A percentile compares a stretch with the other conserved stretches of the same genome.
Conservation (phyloP, 2,329 filamentous ascomycete genomes). For the Rasamsonia emersonii region DNA sequence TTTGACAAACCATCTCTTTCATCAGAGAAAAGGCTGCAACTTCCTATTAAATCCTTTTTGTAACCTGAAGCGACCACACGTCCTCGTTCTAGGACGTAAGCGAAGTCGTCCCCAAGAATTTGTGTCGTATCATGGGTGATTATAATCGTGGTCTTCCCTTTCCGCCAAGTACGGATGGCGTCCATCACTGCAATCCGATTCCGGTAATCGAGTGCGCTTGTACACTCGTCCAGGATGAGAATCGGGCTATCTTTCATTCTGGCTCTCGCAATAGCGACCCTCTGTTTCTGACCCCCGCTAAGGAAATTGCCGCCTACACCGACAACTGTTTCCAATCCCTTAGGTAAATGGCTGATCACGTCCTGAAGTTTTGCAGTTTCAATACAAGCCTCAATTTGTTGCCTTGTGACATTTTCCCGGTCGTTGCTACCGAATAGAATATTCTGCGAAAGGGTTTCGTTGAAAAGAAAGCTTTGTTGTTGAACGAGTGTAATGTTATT, state of each 20-base stretch:
- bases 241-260: constrained; percentile 68
- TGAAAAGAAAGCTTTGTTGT: constrained; percentile 72
- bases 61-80: constrained; percentile 61
- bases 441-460: constrained; percentile 69
- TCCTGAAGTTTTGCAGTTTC: constrained; percentile 60
- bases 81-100: constrained; percentile 70
- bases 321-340: constrained; percentile 63
- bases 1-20: neutral
- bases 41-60: constrained; percentile 41
- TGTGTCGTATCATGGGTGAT: constrained; percentile 85
- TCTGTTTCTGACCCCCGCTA: constrained; percentile 78
- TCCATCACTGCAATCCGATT: constrained; percentile 62
- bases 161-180: constrained; percentile 67
- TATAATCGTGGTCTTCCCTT: constrained; percentile 77
- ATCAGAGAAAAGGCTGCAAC: neutral
- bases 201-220: constrained; percentile 72
- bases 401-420: constrained; percentile 39
- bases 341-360: constrained; percentile 57
- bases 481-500: constrained; percentile 73
- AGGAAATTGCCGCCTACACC: constrained; percentile 61
- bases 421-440: constrained; percentile 60
- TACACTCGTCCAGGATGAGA: constrained; percentile 80
- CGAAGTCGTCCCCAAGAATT: constrained; percentile 62
- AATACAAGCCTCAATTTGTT: constrained; percentile 54
- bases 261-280: constrained; percentile 71